phyloP scores from a whole-genome alignment of 108 stramenopile genomes.

The Conticribra weissflogii region DNA sequence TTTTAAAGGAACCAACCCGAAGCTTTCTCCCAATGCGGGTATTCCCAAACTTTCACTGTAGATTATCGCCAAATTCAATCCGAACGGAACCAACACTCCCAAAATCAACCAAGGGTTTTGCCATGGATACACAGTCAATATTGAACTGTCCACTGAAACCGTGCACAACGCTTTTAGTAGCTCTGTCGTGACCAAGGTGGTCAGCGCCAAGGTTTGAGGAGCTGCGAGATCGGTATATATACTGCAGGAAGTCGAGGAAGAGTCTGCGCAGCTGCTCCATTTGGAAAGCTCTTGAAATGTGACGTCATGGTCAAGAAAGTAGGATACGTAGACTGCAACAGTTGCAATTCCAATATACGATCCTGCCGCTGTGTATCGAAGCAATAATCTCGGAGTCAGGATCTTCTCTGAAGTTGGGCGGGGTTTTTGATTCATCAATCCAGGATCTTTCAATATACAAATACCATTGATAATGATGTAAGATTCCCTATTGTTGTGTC shows the following conservation, averaged over 20 bases:
- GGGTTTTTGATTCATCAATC: slow-evolving; percentile 88
- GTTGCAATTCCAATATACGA: slow-evolving; percentile 95
- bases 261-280: slow-evolving; percentile 67
- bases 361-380: slow-evolving; percentile 90
- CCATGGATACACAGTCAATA: slow-evolving; percentile 90
- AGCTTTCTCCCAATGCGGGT: slow-evolving; percentile 74
- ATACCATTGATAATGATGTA: not conserved
- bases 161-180: slow-evolving; percentile 94
- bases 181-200: slow-evolving; percentile 95
- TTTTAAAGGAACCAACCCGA: slow-evolving; percentile 85
- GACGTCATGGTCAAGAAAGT: slow-evolving; percentile 81
- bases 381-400: slow-evolving; percentile 88
- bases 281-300: slow-evolving; percentile 42
- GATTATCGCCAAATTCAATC: slow-evolving; percentile 86
- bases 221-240: slow-evolving; percentile 63
- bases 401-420: slow-evolving; percentile 90
- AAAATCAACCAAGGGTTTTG: slow-evolving; percentile 87
- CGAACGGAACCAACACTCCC: slow-evolving; percentile 87
- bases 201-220: slow-evolving; percentile 91
- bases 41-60: slow-evolving; percentile 50
- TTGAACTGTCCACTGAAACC: slow-evolving; percentile 89
- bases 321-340: slow-evolving; percentile 88
- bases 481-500: slow-evolving; percentile 3
- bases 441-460: slow-evolving; percentile 55
- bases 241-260: slow-evolving; percentile 22